phyloP scores from a whole-genome alignment of 1,139 yeast species.

The Meyerozyma sp. region DNA sequence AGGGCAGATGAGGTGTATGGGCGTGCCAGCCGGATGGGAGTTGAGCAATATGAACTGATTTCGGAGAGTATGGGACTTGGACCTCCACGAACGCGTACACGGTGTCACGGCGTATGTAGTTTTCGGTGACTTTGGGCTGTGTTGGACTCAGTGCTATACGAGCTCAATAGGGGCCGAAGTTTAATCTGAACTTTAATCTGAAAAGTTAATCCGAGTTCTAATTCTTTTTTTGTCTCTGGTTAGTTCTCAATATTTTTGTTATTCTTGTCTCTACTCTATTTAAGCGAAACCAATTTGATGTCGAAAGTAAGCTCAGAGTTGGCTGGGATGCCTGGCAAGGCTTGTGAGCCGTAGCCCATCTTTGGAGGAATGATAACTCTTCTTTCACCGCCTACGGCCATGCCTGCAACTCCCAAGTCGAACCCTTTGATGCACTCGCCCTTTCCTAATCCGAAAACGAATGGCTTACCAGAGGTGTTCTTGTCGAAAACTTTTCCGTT shows the following conservation, averaged over 20 bases:
- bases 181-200: background rate
- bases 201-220: too few species aligned
- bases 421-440: constrained; percentile 99
- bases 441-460: constrained; percentile 82
- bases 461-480: constrained; percentile 96
- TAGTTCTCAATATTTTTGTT: too few species aligned
- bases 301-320: constrained; percentile 95
- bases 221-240: too few species aligned
- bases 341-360: constrained; percentile 93
- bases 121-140: background rate
- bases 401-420: constrained; percentile 97
- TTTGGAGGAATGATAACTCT: constrained; percentile 93
- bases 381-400: constrained; percentile 99
- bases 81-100: background rate
- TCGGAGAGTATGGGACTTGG: background rate
- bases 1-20: background rate
- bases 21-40: background rate
- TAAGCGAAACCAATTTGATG: constrained; percentile 86
- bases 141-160: background rate
- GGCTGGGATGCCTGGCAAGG: constrained; percentile 95
- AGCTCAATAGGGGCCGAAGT: too few species aligned
- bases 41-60: background rate
- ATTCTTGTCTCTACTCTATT: constrained; percentile 38
- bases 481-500: constrained; percentile 96
- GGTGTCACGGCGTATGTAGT: background rate